A percentile compares a stretch with the other conserved stretches of the same genome.
Evolutionary conservation across 2,329 filamentous ascomycete genomes (phyloP).

Genomic region (Nemania sp.): DNA sequence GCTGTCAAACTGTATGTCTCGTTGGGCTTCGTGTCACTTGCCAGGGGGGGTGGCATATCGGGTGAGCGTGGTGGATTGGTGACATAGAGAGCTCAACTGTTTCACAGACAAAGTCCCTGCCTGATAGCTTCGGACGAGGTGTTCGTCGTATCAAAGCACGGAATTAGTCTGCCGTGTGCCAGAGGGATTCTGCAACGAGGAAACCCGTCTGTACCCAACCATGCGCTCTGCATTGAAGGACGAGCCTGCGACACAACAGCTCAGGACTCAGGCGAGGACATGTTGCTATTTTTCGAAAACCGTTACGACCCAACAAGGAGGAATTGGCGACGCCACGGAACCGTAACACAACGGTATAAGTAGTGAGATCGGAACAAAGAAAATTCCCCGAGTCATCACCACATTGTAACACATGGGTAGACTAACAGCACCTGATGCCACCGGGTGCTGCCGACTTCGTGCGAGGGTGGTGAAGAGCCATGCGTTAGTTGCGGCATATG

Average conservation of each 20-base stretch:
- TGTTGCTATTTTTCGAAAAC: conserved; percentile 24
- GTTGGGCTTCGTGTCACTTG: conserved; percentile 27
- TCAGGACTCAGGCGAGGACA: conserved; percentile 25
- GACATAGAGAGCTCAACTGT: conserved; percentile 17
- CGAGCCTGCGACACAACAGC: conserved; percentile 13
- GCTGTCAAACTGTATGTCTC: conserved; percentile 31
- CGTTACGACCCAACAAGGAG: conserved; percentile 29
- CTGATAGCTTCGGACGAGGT: conserved; percentile 17
- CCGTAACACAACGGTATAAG: conserved; percentile 17
- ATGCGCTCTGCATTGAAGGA: conserved; percentile 16
- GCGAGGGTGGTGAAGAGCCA: conserved; percentile 26
- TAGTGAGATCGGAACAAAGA: conserved; percentile 26
- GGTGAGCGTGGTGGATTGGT: conserved; percentile 20
- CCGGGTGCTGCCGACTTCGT: conserved; percentile 25
- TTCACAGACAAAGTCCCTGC: conserved; percentile 13
- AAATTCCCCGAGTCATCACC: conserved; percentile 30
- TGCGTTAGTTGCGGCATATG: conserved; percentile 25
- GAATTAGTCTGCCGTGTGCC: conserved; percentile 7
- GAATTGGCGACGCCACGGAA: conserved; percentile 24
- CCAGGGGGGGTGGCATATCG: conserved; percentile 27
- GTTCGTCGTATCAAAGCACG: conserved; percentile 19
- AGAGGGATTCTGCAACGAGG: conserved; percentile 17
- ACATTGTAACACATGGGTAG: conserved; percentile 19
- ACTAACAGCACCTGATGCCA: conserved; percentile 19
- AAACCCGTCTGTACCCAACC: conserved; percentile 17